Conservation (phyloP, 1,284 basidiomycete species). For the Pyrrhoderma lamaoense region DNA sequence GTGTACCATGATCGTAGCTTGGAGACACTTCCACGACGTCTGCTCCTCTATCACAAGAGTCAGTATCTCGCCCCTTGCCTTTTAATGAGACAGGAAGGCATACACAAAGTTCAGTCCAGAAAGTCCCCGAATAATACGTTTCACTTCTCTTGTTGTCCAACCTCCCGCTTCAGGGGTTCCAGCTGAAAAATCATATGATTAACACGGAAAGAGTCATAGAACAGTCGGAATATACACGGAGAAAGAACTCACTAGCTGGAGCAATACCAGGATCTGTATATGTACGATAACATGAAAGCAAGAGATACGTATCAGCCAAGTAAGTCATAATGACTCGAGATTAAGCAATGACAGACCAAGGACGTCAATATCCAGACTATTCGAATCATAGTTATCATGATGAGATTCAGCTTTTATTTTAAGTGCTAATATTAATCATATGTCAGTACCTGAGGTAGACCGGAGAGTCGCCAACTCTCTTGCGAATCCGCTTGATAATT, state of each 20-base stretch:
- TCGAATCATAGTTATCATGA: slow-evolving; percentile 12
- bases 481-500: slow-evolving; percentile 55
- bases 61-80: no score
- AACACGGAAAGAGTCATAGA: neutral
- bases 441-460: slow-evolving; percentile 61
- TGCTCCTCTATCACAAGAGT: slow-evolving; percentile 42
- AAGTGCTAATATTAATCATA: neutral
- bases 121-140: slow-evolving; percentile 70
- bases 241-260: slow-evolving; percentile 56
- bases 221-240: neutral
- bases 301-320: neutral
- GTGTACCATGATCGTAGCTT: slow-evolving; percentile 49
- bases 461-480: slow-evolving; percentile 57
- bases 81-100: slow-evolving; percentile 25
- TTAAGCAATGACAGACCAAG: slow-evolving; percentile 38
- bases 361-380: slow-evolving; percentile 70
- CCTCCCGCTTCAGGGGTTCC: slow-evolving; percentile 82
- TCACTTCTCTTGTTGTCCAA: slow-evolving; percentile 76
- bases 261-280: slow-evolving; percentile 67
- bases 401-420: neutral
- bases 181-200: slow-evolving; percentile 32
- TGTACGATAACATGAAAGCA: no score
- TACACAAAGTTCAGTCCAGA: slow-evolving; percentile 74
- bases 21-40: slow-evolving; percentile 79
- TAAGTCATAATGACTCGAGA: neutral